A percentile compares a stretch with the other conserved stretches of the same genome.
phyloP scores from a whole-genome alignment of 2,329 filamentous ascomycete species.

The Ophiostoma montium region DNA sequence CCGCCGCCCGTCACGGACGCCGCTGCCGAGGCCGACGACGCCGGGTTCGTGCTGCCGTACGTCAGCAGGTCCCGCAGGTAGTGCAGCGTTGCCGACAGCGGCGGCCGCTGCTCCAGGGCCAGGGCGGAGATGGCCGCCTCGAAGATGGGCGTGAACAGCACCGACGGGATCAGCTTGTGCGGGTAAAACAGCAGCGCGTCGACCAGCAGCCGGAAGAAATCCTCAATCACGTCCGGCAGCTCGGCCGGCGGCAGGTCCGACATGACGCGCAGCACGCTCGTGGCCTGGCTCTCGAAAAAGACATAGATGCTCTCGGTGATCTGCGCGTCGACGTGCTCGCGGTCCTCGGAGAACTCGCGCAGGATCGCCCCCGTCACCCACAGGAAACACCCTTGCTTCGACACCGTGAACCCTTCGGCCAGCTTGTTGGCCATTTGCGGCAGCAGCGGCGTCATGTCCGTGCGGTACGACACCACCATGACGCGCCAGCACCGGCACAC shows the following conservation, averaged over 20 bases:
- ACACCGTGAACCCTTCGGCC: slow-evolving; percentile 68
- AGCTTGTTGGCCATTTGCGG: slow-evolving; percentile 79
- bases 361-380: slow-evolving; percentile 95
- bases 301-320: slow-evolving; percentile 80
- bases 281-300: slow-evolving; percentile 90
- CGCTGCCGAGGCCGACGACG: slow-evolving; percentile 30
- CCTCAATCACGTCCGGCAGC: slow-evolving; percentile 75
- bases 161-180: slow-evolving; percentile 64
- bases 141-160: slow-evolving; percentile 69
- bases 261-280: slow-evolving; percentile 76
- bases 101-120: slow-evolving; percentile 80
- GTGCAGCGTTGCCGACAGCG: slow-evolving; percentile 79
- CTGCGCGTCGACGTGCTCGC: slow-evolving; percentile 67
- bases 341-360: slow-evolving; percentile 85
- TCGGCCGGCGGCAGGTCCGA: slow-evolving; percentile 65
- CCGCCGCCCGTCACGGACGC: background rate
- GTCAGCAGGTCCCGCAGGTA: slow-evolving; percentile 84
- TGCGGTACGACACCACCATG: slow-evolving; percentile 93
- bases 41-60: slow-evolving; percentile 67
- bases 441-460: slow-evolving; percentile 72
- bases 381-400: slow-evolving; percentile 90
- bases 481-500: slow-evolving; percentile 92
- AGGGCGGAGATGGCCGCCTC: slow-evolving; percentile 77
- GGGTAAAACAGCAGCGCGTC: slow-evolving; percentile 92
- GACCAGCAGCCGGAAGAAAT: slow-evolving; percentile 86